phyloP scores from a whole-genome alignment of 2,329 filamentous ascomycete genomes.

The Sphaerulina populicola region DNA sequence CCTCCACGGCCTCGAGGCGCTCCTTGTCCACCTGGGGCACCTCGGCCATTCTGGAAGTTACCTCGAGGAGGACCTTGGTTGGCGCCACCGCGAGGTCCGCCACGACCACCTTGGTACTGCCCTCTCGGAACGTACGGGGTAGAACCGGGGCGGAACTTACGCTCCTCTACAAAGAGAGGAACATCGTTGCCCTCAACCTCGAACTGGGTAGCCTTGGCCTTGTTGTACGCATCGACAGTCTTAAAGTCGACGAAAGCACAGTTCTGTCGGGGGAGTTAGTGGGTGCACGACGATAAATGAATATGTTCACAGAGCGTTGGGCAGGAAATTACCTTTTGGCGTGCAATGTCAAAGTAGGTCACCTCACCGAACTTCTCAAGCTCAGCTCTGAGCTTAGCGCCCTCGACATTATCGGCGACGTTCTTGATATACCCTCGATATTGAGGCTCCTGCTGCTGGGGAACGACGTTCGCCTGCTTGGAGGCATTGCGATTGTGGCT shows the following conservation, averaged over 20 bases:
- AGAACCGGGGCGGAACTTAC: conserved; percentile 51
- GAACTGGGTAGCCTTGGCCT: conserved; percentile 74
- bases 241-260: conserved; percentile 95
- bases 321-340: conserved; percentile 58
- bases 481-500: conserved; percentile 77
- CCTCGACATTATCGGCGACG: conserved; percentile 79
- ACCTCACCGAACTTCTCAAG: conserved; percentile 62
- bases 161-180: conserved; percentile 78
- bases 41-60: conserved; percentile 61
- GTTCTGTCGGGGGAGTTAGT: conserved; percentile 52
- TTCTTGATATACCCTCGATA: conserved; percentile 90
- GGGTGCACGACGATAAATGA: not conserved
- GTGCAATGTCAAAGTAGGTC: conserved; percentile 56
- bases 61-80: conserved; percentile 19
- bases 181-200: conserved; percentile 71
- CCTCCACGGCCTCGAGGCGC: conserved; percentile 19
- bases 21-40: conserved; percentile 33
- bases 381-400: conserved; percentile 60
- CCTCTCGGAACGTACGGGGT: conserved; percentile 34
- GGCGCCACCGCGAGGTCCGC: conserved; percentile 47
- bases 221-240: conserved; percentile 69
- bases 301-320: not conserved
- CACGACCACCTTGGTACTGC: conserved; percentile 35
- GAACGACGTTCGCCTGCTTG: conserved; percentile 54
- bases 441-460: conserved; percentile 60